Evolutionary conservation across 306 rosid species (phyloP).

Genomic region (Cyclanthera cordifolia): DNA sequence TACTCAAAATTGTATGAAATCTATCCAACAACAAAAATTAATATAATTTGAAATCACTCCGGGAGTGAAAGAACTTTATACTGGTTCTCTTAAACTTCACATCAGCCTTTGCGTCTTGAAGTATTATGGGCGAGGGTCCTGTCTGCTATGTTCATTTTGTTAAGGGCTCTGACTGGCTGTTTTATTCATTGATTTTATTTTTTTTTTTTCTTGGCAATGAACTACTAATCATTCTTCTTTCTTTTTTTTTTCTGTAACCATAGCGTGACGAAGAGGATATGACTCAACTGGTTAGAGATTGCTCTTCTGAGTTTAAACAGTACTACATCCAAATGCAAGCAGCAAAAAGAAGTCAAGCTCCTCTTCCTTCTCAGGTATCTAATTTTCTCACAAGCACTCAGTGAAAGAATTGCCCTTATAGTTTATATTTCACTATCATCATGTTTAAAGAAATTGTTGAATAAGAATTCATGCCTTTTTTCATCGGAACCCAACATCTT

Average conservation of each 20-base stretch:
- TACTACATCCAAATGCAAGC: conserved; percentile 97
- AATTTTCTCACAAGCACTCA: background rate
- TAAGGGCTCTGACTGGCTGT: background rate
- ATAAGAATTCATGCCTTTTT: background rate
- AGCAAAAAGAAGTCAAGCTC: conserved; percentile 85
- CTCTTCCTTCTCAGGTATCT: conserved; percentile 81
- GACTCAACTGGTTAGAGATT: conserved; percentile 62
- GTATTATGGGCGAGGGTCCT: background rate
- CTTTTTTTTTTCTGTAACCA: background rate
- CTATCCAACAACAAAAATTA: background rate
- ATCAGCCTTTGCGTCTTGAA: background rate
- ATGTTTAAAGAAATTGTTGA: background rate
- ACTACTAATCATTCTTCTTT: background rate
- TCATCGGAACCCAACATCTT: background rate
- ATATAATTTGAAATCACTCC: background rate
- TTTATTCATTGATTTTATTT: background rate
- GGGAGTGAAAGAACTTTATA: background rate
- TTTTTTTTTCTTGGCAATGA: background rate
- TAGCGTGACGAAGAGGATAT: conserved; percentile 93
- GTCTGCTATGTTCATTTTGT: background rate
- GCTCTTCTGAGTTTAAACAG: conserved; percentile 74
- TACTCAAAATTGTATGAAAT: background rate
- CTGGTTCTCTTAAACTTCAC: background rate
- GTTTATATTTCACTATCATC: background rate
- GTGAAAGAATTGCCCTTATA: background rate